Evolutionary conservation across 2,329 filamentous ascomycete species (phyloP).

Genomic region (Venturia oleaginea): DNA sequence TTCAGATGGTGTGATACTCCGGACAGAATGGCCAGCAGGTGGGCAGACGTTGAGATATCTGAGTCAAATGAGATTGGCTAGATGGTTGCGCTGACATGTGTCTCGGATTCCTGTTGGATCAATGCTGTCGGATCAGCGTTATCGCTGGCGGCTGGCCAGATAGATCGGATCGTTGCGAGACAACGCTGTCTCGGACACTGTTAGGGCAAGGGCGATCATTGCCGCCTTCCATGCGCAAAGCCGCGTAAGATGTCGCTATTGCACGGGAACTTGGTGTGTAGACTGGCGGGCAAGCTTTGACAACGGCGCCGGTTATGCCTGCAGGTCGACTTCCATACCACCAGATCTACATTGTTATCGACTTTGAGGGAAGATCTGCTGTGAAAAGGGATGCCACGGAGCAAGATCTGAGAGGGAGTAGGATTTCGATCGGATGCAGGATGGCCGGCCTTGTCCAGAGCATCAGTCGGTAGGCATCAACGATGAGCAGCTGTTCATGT

Average conservation of each 20-base stretch:
- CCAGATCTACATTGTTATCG: not conserved
- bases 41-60: not conserved
- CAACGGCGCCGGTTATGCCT: not conserved
- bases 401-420: not conserved
- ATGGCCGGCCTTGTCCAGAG: not conserved
- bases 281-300: not conserved
- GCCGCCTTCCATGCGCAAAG: not conserved
- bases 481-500: not conserved
- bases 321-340: not conserved
- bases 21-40: not conserved
- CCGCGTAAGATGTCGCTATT: not conserved
- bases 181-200: not conserved
- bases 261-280: not conserved
- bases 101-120: not conserved
- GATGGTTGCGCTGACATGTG: not conserved
- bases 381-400: not conserved
- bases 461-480: no score
- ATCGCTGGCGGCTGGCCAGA: not conserved
- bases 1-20: not conserved
- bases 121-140: not conserved
- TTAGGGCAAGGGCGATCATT: not conserved
- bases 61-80: not conserved
- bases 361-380: not conserved
- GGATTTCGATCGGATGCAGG: not conserved
- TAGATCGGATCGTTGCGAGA: not conserved